Base-by-base conservation (phyloP, 352 stramenopile genomes). In the Pythium diclinum region DNA sequence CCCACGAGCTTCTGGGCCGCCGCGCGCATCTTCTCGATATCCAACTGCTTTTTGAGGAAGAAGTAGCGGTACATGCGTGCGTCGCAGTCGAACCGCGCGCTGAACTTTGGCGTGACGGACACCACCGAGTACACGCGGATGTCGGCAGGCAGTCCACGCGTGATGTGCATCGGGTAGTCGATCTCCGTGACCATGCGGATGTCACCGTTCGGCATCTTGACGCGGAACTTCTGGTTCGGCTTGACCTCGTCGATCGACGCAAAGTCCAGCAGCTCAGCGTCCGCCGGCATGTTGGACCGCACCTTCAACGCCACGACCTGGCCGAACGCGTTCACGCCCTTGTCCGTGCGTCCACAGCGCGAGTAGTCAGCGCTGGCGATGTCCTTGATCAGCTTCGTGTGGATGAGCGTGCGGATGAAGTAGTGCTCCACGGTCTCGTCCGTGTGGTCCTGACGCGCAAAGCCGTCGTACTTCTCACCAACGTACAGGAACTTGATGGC, bases 31-130 rank as follows among this genome's bases (percentile, higher is more conserved):
- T 71, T 72, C 5, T 78, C 76, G 30, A 95, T 77, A 67, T 92
- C 77, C 53, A 92, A 62, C 33, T 87, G 67, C 19, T 85, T 83
- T 30, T 68, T 69, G 53, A 92, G 61, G 73, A 99, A 99, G 65
- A 98, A 99, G 73, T 99, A 99, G 36, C 96, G 87, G 75, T 99
- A 99, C 58, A 94, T 96, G 6, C 98, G 88, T 14, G 79, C 78
- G n/a, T 69, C 81, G 61, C 88, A 95, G 63, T 97, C 93, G 69
- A 99, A 99, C 8, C 97, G 87, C 68, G 97, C 96, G 48, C 84
- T 97, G 74, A 99, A 99, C 13, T 96, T 83, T 6, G 73, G 75
- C 8, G 94, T 85, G 1, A 92, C 88, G 5, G 88, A 80, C 36
- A 91, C 78, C 59, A 95, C 95, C 8, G 81, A 82, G 72, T 92